A percentile compares a stretch with the other conserved stretches of the same genome.
Evolutionary conservation across 768 basidiomycete genomes (phyloP).

Genomic region (Tephrocybe rancida): DNA sequence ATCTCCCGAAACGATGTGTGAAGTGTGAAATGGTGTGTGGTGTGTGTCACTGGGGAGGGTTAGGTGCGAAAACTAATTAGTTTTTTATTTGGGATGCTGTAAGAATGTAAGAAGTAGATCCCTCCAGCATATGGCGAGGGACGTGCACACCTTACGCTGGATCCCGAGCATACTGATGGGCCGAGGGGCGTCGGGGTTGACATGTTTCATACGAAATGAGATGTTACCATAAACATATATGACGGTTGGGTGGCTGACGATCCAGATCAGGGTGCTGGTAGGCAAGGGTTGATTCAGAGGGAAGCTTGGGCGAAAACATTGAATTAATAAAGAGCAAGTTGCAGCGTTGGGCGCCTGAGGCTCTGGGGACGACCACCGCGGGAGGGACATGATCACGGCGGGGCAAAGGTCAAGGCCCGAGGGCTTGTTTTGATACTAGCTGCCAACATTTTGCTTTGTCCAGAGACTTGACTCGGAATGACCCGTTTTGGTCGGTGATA

Average conservation of each 20-base stretch:
- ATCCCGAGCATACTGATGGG: background rate
- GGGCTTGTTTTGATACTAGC: slow-evolving; percentile 5
- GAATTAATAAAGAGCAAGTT: too few species aligned
- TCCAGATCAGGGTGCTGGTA: background rate
- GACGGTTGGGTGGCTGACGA: background rate
- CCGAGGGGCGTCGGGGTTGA: background rate
- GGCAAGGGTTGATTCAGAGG: background rate
- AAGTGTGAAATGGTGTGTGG: too few species aligned
- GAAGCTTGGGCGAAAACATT: background rate
- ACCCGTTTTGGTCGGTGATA: slow-evolving; percentile 11
- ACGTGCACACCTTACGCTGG: too few species aligned
- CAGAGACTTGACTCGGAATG: slow-evolving; percentile 9
- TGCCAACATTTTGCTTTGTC: slow-evolving; percentile 10
- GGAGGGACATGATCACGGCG: background rate
- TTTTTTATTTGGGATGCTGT: background rate
- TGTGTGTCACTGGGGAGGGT: background rate
- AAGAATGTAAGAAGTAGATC: background rate
- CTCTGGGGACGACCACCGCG: too few species aligned
- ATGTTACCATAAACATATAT: too few species aligned
- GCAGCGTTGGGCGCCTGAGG: too few species aligned
- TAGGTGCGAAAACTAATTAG: background rate
- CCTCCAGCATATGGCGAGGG: too few species aligned
- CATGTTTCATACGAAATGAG: too few species aligned
- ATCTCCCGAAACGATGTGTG: too few species aligned
- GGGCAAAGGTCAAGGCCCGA: slow-evolving; percentile 5